Base-by-base conservation (phyloP, 129 eudicot genomes). In the Arctium lappa region DNA sequence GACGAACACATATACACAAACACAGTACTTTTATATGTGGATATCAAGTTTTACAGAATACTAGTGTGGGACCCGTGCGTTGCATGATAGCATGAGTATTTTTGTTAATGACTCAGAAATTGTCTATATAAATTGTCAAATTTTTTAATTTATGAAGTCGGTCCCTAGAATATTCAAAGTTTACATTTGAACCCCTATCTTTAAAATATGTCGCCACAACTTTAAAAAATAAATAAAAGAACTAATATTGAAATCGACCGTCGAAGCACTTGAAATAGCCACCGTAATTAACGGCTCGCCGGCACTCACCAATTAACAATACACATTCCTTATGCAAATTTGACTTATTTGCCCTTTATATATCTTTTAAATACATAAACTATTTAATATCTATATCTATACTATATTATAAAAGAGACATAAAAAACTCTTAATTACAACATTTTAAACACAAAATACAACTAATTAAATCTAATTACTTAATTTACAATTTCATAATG, bases 251-350 rank as follows among this genome's bases (percentile, higher is more conserved):
- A 79, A 72, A 73, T 79, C 75, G 75, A 79, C 87, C 87, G 87
- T 62, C 83, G 71, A 42, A 62, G 75, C 30, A 78, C 82, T 70
- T 72, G 29, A 30, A 2, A 76, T 34, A 36, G 37, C 37, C 74
- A 72, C 44, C 74, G 53, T 63, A 65, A 65, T 73, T 72, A 42
- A 78, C 79, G 66, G 83, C 86, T 79, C 72, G 84, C 87, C 87
- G 87, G 87, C 87, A 79, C 75, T 79, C 74, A 5, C 50, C 62
- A 74, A 73, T 78, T 40, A 84, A 79, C 56, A 84, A 79, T 31
- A 42, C 80, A 73, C 75, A 40, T 83, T 56, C 37, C 44, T 76
- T 70, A 15, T 76, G 42, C 81, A 69, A 48, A 18, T 83, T 83
- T 83, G 86, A 83, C 86, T 83, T 83, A 53, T 77, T 37, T 77